Percentiles rank a stretch among this genome's conserved stretches.
Evolutionary conservation across 192 early-diverging fungal genomes (phyloP).

Genomic region (Pilaira anomala): DNA sequence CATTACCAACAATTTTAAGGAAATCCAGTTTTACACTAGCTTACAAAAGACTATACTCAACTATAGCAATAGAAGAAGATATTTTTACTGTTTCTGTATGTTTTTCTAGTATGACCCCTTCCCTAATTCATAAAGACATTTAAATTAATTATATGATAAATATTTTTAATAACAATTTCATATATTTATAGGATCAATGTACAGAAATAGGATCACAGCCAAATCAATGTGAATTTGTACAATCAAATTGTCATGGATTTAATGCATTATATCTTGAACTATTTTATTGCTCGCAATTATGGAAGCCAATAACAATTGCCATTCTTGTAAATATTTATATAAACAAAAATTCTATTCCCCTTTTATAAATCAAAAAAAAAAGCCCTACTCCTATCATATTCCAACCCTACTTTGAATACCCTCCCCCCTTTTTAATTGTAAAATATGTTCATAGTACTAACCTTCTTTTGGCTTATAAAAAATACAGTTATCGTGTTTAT

Average conservation of each 20-base stretch:
- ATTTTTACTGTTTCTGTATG: background rate
- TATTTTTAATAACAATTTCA: background rate
- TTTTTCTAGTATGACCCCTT: constrained; percentile 1
- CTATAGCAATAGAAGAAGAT: no score
- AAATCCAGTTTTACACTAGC: background rate
- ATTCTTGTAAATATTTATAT: constrained; percentile 44
- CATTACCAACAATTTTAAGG: background rate
- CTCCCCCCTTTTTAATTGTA: background rate
- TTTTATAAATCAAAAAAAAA: no score
- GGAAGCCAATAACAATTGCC: constrained; percentile 30
- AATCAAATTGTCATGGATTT: constrained; percentile 57
- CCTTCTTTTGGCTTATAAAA: constrained; percentile 1
- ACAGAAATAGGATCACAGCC: constrained; percentile 12
- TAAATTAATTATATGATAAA: background rate
- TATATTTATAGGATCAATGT: constrained; percentile 3
- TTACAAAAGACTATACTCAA: background rate
- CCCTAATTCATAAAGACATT: background rate
- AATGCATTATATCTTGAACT: constrained; percentile 50
- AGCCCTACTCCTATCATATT: no score
- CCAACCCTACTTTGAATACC: no score
- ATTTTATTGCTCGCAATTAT: constrained; percentile 48
- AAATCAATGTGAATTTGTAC: constrained; percentile 57
- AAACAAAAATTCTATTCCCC: no score
- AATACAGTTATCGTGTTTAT: constrained; percentile 47
- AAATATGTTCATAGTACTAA: background rate